Evolutionary conservation across 768 basidiomycete genomes (phyloP).

Genomic region (Suillus cothurnatus): DNA sequence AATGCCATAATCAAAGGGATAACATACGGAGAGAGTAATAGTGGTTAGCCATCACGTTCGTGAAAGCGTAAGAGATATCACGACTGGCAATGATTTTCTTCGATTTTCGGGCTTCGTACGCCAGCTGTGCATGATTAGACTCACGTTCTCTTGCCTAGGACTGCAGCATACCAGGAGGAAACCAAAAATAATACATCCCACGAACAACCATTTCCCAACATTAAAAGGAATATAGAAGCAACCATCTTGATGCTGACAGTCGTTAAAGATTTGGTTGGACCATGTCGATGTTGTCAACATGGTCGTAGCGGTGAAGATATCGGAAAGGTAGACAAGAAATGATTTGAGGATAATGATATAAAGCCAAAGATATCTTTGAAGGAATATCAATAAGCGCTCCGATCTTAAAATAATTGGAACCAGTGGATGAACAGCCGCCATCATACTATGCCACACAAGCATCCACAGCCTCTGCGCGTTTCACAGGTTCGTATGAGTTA

Average conservation of each 20-base stretch:
- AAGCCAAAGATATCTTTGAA: constrained; percentile 82
- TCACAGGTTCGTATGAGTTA: constrained; percentile 3
- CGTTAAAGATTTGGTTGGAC: constrained; percentile 88
- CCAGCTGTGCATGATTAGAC: constrained; percentile 53
- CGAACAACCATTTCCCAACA: constrained; percentile 94
- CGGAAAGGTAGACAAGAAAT: constrained; percentile 94
- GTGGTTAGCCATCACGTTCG: constrained; percentile 95
- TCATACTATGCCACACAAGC: background rate
- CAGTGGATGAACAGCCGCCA: background rate
- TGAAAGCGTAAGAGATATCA: constrained; percentile 98
- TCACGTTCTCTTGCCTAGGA: constrained; percentile 11
- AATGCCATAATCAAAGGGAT: background rate
- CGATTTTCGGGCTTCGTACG: constrained; percentile 90
- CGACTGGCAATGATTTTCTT: constrained; percentile 93
- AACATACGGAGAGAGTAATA: constrained; percentile 92
- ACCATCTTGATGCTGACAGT: constrained; percentile 61
- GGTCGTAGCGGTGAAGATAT: constrained; percentile 96
- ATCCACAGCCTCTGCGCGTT: background rate
- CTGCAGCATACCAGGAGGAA: constrained; percentile 76
- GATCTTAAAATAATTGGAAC: background rate
- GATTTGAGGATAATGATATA: constrained; percentile 95
- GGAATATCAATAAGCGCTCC: constrained; percentile 14
- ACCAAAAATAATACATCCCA: constrained; percentile 98
- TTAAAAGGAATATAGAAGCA: constrained; percentile 88
- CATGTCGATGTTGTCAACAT: constrained; percentile 91